Evolutionary conservation across 257 asterid species (phyloP).

Genomic region (Solanum habrochaites): DNA sequence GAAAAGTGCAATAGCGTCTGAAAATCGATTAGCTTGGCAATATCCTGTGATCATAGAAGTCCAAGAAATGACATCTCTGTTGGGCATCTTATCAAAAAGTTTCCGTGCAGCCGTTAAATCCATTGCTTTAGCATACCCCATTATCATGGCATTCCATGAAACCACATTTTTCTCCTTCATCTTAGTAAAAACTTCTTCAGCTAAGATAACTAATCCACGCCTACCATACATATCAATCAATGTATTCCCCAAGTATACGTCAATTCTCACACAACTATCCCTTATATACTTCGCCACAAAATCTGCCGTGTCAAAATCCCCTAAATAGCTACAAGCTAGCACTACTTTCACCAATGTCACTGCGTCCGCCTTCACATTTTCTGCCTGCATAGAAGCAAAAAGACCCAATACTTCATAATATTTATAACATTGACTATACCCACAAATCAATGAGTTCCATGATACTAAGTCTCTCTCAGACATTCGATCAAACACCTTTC

Average conservation of each 20-base stretch:
- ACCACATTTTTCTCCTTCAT: slow-evolving; percentile 24
- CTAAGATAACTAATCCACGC: slow-evolving; percentile 13
- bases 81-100: slow-evolving; percentile 19
- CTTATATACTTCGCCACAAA: slow-evolving; percentile 8
- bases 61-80: slow-evolving; percentile 33
- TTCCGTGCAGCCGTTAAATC: slow-evolving; percentile 11
- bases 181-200: slow-evolving; percentile 12
- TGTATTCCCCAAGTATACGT: slow-evolving; percentile 24
- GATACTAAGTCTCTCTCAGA: slow-evolving; percentile 22
- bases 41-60: slow-evolving; percentile 29
- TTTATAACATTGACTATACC: slow-evolving; percentile 17
- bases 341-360: slow-evolving; percentile 31
- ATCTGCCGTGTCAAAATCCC: slow-evolving; percentile 2
- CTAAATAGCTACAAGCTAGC: slow-evolving; percentile 14
- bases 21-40: slow-evolving; percentile 15
- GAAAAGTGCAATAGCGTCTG: slow-evolving; percentile 15
- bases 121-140: slow-evolving; percentile 22
- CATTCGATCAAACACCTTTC: slow-evolving; percentile 19
- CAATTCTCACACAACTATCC: slow-evolving; percentile 8
- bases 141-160: slow-evolving; percentile 31
- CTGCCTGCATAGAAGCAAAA: slow-evolving; percentile 5
- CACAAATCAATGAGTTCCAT: slow-evolving; percentile 37
- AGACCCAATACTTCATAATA: slow-evolving; percentile 12
- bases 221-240: slow-evolving; percentile 27
- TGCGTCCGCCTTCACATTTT: slow-evolving; percentile 19